Conservation (phyloP, 83 land plant genomes). For the Larix sibirica region DNA sequence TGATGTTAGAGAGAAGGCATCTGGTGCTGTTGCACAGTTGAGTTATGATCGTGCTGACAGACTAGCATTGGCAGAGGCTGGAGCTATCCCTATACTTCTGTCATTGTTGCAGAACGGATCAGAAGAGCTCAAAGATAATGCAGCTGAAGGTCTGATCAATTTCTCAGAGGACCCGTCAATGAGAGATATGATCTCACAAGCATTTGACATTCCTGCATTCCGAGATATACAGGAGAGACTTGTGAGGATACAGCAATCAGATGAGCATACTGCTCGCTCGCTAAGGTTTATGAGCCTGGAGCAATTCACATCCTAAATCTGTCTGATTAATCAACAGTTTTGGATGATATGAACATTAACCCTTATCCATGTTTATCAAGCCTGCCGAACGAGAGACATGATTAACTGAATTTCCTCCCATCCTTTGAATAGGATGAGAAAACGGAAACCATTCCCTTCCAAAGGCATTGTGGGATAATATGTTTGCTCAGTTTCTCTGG, state of each 20-base stretch:
- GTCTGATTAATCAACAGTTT: background rate
- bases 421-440: no score
- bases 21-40: slow-evolving; percentile 55
- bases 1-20: slow-evolving; percentile 34
- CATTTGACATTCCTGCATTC: slow-evolving; percentile 24
- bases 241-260: slow-evolving; percentile 16
- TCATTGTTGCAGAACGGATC: slow-evolving; percentile 29
- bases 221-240: slow-evolving; percentile 27
- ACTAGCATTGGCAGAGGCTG: slow-evolving; percentile 43
- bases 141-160: slow-evolving; percentile 43
- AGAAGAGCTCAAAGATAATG: slow-evolving; percentile 45
- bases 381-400: no score
- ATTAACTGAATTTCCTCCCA: no score
- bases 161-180: slow-evolving; percentile 38
- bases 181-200: slow-evolving; percentile 26
- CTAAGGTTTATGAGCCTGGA: slow-evolving; percentile 29
- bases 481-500: no score
- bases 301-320: slow-evolving; percentile 19
- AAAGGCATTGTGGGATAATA: no score
- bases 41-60: slow-evolving; percentile 43
- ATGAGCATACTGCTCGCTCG: slow-evolving; percentile 25
- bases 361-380: no score
- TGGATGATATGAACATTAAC: no score
- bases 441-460: no score
- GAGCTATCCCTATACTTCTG: slow-evolving; percentile 43